Evolutionary conservation across 2,329 filamentous ascomycete species (phyloP).

Genomic region (Trichoderma endophyticum): DNA sequence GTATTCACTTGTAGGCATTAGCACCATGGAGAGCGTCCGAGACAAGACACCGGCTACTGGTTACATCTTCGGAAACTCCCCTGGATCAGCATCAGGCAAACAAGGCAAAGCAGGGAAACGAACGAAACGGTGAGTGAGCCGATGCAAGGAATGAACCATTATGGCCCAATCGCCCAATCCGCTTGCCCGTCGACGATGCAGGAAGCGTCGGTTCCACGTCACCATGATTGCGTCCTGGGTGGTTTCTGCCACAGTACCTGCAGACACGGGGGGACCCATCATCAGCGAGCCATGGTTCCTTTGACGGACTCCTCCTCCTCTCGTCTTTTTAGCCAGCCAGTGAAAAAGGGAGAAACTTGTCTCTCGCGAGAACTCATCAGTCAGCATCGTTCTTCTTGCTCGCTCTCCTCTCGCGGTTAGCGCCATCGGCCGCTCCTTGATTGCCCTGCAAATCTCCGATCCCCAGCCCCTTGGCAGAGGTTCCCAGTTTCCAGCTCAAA

Average conservation of each 20-base stretch:
- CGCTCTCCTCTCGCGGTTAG: constrained; percentile 17
- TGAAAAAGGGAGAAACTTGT: not conserved
- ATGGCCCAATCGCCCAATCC: not conserved
- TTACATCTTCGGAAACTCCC: not conserved
- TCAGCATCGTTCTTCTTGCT: not conserved
- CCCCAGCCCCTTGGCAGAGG: constrained; percentile 7
- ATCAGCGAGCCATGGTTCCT: constrained; percentile 2
- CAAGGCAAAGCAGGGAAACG: not conserved
- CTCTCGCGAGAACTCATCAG: not conserved
- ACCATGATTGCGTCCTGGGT: constrained; percentile 7
- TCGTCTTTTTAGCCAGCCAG: not conserved
- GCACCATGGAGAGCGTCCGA: not conserved
- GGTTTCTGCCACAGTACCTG: not conserved
- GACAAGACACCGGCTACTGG: not conserved
- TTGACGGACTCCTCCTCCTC: not conserved
- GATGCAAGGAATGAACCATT: not conserved
- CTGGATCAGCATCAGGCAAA: not conserved
- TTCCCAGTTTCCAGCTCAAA: not conserved
- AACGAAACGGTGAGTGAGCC: not conserved
- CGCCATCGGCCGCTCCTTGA: constrained; percentile 23
- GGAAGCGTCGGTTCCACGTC: not conserved
- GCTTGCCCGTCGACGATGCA: not conserved
- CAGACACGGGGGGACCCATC: not conserved
- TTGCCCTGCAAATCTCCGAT: constrained; percentile 24
- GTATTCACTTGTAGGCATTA: not conserved